Evolutionary conservation across 2,329 filamentous ascomycete species (phyloP), one percentile per base, ranked within the genome.

Genomic region (Hawksworthiomyces lignivorus): DNA sequence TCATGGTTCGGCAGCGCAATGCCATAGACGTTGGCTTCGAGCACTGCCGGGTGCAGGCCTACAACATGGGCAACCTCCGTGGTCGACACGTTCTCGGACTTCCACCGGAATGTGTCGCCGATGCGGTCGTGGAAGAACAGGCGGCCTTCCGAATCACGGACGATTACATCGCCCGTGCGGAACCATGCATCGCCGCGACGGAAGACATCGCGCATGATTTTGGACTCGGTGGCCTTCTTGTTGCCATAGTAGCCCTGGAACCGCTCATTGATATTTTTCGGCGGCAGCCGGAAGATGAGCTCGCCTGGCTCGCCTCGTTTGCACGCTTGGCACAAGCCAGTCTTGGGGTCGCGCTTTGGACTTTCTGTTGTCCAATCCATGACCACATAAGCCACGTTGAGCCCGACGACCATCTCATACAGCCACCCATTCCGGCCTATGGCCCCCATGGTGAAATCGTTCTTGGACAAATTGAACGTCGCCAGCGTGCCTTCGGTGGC

Each of bases 171-270:
- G n/a, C 88, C 88, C 0, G 85, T 83, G 19, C 87, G 78, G 68
- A 88, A 94, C 70, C 79, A 94, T 0, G 78, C 81, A 54, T 95
- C 88, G 12, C 84, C 87, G 54, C 82, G 82, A 45, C 63, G 66
- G 49, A 92, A 76, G 3, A 92, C 84, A 52, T 83, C 68, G 5
- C 82, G 75, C 47, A 92, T 60, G 35, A 94, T 73, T 62, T 94
- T 94, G 49, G 75, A 71, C 29, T 77, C 65, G 0, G 82, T 86
- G 0, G 87, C 86, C 24, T 73, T 70, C 12, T 70, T 60, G 57
- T 94, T 87, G 45, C 80, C 77, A 60, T 82, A 87, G 62, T 95
- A 95, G 2, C 88, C 88, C 56, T 88, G 84, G 64, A 88, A 94
- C 11, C 73, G 75, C 24, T 69, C 67, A 26, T 68, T 61, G 36